Evolutionary conservation across 2,329 filamentous ascomycete species (phyloP).

Genomic region (Diaporthe velutina): DNA sequence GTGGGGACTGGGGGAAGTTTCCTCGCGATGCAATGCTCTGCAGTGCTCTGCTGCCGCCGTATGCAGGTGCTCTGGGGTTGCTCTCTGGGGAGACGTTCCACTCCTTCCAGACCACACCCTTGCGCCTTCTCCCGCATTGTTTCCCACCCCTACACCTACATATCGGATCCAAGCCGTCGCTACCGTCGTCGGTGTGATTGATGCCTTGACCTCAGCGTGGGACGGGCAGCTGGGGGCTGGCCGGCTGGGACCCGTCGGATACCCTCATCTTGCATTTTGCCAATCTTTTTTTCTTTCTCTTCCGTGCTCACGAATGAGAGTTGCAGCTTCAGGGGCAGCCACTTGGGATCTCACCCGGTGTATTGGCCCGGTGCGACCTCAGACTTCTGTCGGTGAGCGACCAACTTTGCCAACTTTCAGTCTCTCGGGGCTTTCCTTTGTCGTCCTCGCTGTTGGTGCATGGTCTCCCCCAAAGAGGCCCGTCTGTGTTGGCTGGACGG

Average conservation of each 20-base stretch:
- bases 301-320: constrained; percentile 25
- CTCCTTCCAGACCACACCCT: constrained; percentile 26
- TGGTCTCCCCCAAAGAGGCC: background rate
- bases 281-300: background rate
- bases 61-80: constrained; percentile 1
- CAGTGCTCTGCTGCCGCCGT: background rate
- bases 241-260: background rate
- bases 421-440: constrained; percentile 6
- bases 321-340: constrained; percentile 23
- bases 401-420: constrained; percentile 31
- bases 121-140: constrained; percentile 17
- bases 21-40: background rate
- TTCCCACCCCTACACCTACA: background rate
- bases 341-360: constrained; percentile 25
- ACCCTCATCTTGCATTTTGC: background rate
- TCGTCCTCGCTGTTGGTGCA: constrained; percentile 11
- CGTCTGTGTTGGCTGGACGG: background rate
- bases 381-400: constrained; percentile 35
- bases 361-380: constrained; percentile 24
- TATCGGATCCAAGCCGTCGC: constrained; percentile 15
- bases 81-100: constrained; percentile 2
- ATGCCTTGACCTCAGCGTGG: constrained; percentile 12
- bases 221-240: constrained; percentile 14
- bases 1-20: background rate
- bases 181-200: background rate